phyloP scores from a whole-genome alignment of 73 alveolate genomes.

The Stentor roeselii region DNA sequence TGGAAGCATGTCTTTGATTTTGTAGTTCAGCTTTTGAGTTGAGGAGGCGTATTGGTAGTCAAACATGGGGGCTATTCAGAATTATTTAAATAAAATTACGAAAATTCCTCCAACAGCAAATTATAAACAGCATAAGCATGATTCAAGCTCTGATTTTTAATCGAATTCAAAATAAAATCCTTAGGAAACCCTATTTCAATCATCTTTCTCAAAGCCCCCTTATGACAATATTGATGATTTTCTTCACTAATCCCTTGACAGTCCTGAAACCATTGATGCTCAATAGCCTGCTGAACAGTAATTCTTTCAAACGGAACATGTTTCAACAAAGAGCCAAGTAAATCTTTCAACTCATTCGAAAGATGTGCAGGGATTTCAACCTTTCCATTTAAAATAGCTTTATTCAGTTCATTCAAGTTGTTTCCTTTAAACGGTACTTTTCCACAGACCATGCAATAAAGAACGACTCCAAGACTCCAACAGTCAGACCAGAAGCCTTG shows the following conservation, averaged over 20 bases:
- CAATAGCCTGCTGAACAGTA: background rate
- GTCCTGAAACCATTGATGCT: background rate
- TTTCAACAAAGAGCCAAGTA: background rate
- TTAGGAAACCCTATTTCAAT: background rate
- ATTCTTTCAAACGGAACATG: background rate
- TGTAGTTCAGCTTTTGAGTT: no score
- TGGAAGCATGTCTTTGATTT: no score
- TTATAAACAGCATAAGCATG: background rate
- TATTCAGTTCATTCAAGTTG: conserved; percentile 82
- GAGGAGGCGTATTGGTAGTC: no score
- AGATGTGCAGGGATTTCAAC: background rate
- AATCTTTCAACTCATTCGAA: background rate
- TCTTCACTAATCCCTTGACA: background rate
- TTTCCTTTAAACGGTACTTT: conserved; percentile 94
- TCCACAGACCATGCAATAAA: conserved; percentile 93
- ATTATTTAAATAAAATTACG: no score
- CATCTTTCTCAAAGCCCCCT: background rate
- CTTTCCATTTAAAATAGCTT: conserved; percentile 33
- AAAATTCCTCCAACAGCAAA: no score
- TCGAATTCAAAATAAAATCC: background rate
- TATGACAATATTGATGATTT: background rate
- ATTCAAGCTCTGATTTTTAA: no score
- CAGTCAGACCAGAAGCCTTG: conserved; percentile 89
- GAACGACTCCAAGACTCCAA: conserved; percentile 94
- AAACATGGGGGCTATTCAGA: no score